phyloP scores from a whole-genome alignment of 2,329 filamentous ascomycete species.

The Fusarium sp. region DNA sequence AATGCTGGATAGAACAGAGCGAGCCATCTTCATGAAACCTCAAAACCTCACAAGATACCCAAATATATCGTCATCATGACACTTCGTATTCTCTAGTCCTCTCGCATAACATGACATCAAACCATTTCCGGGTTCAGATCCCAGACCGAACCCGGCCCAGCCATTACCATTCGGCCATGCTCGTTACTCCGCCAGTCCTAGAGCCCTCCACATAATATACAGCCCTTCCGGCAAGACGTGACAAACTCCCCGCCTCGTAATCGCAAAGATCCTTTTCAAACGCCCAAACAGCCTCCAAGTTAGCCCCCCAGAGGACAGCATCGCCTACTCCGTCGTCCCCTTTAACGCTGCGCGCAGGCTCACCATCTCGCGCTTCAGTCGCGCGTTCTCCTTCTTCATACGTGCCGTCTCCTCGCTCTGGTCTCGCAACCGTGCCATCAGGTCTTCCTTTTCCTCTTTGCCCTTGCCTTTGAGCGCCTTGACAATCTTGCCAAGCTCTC shows the following conservation, averaged over 20 bases:
- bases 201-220: constrained; percentile 36
- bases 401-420: constrained; percentile 81
- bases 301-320: constrained; percentile 40
- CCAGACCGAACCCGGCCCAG: constrained; percentile 34
- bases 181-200: constrained; percentile 39
- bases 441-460: constrained; percentile 82
- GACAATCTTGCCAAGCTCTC: constrained; percentile 86
- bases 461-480: constrained; percentile 78
- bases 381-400: constrained; percentile 86
- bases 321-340: constrained; percentile 53
- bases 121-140: constrained; percentile 28
- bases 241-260: constrained; percentile 31
- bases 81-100: constrained; percentile 39
- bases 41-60: constrained; percentile 17
- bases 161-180: constrained; percentile 31
- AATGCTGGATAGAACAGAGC: constrained; percentile 71
- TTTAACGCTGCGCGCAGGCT: constrained; percentile 71
- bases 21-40: not conserved
- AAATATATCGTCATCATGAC: constrained; percentile 41
- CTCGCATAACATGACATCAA: constrained; percentile 38
- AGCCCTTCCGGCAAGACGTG: constrained; percentile 32
- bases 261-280: constrained; percentile 29
- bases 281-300: constrained; percentile 29
- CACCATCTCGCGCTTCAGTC: constrained; percentile 84
- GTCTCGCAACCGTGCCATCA: constrained; percentile 78